These are phyloP conservation scores for Collybia nuda DNA, from an alignment of 768 basidiomycete species.

Conservation along the genomic window DNA sequence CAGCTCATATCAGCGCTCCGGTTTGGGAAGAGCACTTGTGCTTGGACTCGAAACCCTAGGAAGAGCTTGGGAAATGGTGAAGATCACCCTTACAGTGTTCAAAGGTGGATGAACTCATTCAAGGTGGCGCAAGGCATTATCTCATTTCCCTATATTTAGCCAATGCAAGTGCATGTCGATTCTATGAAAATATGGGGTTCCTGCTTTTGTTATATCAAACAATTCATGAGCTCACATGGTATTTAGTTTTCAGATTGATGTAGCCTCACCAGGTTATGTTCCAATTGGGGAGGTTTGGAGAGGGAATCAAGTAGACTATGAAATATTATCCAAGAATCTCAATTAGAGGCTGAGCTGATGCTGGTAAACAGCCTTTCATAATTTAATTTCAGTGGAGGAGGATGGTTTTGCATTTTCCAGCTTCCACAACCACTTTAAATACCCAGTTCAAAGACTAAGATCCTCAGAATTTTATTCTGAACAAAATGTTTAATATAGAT, in stretches of 20 bases:
- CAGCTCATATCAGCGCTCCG: constrained; percentile 39
- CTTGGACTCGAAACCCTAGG: constrained; percentile 50
- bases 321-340: constrained; percentile 39
- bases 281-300: constrained; percentile 23
- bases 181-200: constrained; percentile 60
- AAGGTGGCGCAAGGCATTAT: not conserved
- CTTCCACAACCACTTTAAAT: too few species aligned
- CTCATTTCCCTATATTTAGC: constrained; percentile 26
- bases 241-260: constrained; percentile 54
- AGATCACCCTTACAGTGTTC: constrained; percentile 74
- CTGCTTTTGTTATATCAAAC: constrained; percentile 11
- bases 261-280: constrained; percentile 45
- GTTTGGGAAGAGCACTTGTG: constrained; percentile 60
- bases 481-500: too few species aligned
- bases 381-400: too few species aligned
- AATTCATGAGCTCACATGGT: not conserved
- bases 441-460: too few species aligned
- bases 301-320: constrained; percentile 39
- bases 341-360: too few species aligned
- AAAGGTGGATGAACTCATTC: constrained; percentile 47
- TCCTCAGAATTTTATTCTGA: too few species aligned
- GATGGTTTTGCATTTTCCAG: too few species aligned
- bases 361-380: too few species aligned
- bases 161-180: constrained; percentile 42
- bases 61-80: constrained; percentile 55